These are phyloP conservation scores for Auricularia cornea DNA, from an alignment of 768 basidiomycete genomes.

Conservation along the genomic window DNA sequence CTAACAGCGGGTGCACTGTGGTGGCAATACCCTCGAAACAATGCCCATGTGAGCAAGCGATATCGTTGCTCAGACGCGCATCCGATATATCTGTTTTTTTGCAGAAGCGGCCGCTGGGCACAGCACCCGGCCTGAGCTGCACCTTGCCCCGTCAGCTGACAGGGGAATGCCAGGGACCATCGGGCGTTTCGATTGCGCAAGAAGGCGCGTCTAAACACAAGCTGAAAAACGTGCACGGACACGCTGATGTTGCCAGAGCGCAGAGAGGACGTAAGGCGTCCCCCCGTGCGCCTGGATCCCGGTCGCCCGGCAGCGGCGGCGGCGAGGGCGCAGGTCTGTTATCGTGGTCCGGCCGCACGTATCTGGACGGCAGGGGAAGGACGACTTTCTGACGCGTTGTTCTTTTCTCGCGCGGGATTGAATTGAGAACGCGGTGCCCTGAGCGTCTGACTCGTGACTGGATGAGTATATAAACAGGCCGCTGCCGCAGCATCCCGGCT, in stretches of 20 bases:
- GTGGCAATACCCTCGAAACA: neutral
- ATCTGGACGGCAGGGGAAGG: neutral
- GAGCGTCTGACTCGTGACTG: neutral
- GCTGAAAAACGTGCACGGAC: neutral
- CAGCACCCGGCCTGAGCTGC: neutral
- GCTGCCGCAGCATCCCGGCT: neutral
- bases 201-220: neutral
- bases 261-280: neutral
- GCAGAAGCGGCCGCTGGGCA: neutral
- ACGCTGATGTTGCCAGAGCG: neutral
- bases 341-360: neutral
- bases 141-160: neutral
- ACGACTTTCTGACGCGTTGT: neutral
- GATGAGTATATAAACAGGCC: neutral
- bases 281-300: neutral
- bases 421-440: neutral
- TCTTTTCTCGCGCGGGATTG: neutral
- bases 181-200: neutral
- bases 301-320: neutral
- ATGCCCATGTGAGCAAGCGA: neutral
- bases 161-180: neutral
- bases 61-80: neutral
- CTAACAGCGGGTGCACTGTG: neutral
- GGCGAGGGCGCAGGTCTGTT: neutral
- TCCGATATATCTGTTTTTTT: neutral